These are phyloP conservation scores for Torulaspora gathmanii DNA, from an alignment of 805 yeast genomes.

Conservation along the genomic window DNA sequence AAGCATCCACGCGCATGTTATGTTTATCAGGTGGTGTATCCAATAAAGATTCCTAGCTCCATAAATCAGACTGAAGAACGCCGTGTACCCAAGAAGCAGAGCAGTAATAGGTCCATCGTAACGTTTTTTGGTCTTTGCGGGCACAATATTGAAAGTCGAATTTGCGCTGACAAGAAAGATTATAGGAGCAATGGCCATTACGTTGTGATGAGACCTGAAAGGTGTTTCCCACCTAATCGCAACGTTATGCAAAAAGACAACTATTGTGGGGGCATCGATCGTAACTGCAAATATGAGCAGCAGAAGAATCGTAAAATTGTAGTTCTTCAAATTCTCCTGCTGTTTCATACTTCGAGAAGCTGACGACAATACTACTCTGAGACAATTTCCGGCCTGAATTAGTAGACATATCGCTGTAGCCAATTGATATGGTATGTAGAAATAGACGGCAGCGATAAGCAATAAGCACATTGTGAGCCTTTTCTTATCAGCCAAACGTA, in stretches of 20 bases:
- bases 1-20: constrained; percentile 45
- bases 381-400: constrained; percentile 53
- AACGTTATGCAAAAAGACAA: constrained; percentile 79
- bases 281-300: constrained; percentile 77
- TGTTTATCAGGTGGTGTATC: constrained; percentile 72
- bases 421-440: constrained; percentile 77
- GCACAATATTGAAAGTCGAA: constrained; percentile 46
- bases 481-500: constrained; percentile 5
- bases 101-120: constrained; percentile 35
- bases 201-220: constrained; percentile 80
- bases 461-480: constrained; percentile 34
- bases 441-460: constrained; percentile 45
- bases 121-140: constrained; percentile 15
- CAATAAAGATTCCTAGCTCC: constrained; percentile 82
- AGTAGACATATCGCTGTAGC: constrained; percentile 58
- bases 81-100: constrained; percentile 46
- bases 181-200: constrained; percentile 71
- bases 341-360: constrained; percentile 6
- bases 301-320: constrained; percentile 56
- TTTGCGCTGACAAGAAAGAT: constrained; percentile 54
- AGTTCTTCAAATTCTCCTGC: constrained; percentile 45
- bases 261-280: constrained; percentile 66
- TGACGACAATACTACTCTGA: constrained; percentile 34
- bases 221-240: constrained; percentile 77
- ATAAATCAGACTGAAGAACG: constrained; percentile 59